These are phyloP conservation scores for Phytophthora idaei DNA, from an alignment of 352 stramenopile genomes.

Conservation along the genomic window DNA sequence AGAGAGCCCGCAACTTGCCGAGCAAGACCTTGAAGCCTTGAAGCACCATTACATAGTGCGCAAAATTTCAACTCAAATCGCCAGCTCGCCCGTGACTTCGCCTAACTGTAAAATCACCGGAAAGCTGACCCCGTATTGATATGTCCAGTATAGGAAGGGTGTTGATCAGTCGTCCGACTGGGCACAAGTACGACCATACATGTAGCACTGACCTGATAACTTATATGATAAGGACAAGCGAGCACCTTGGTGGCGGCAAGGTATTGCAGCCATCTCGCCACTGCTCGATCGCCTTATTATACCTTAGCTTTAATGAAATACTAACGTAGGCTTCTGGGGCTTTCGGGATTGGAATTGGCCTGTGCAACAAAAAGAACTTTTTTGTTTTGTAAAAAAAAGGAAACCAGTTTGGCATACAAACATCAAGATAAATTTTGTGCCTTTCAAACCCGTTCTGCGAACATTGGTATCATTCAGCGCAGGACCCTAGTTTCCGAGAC, in stretches of 20 bases:
- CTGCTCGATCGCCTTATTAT: background rate
- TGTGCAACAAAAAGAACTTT: background rate
- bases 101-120: background rate
- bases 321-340: background rate
- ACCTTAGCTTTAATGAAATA: background rate
- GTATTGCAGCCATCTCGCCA: too few species aligned
- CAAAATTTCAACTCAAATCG: slow-evolving; percentile 21
- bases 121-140: too few species aligned
- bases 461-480: slow-evolving; percentile 17
- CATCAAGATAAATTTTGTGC: slow-evolving; percentile 12
- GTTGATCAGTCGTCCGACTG: too few species aligned
- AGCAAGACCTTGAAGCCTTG: slow-evolving; percentile 2
- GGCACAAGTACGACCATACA: too few species aligned
- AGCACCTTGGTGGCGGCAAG: too few species aligned
- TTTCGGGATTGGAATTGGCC: background rate
- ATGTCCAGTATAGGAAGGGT: too few species aligned
- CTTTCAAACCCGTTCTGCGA: slow-evolving; percentile 11
- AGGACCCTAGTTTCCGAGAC: background rate
- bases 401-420: slow-evolving; percentile 20
- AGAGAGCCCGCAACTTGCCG: slow-evolving; percentile 12
- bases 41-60: slow-evolving; percentile 1
- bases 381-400: slow-evolving; percentile 1
- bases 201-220: too few species aligned
- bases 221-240: too few species aligned
- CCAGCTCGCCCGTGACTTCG: slow-evolving; percentile 21